Base-by-base conservation (phyloP, 2,329 filamentous ascomycete genomes). In the Ambrosiella beaveri region DNA sequence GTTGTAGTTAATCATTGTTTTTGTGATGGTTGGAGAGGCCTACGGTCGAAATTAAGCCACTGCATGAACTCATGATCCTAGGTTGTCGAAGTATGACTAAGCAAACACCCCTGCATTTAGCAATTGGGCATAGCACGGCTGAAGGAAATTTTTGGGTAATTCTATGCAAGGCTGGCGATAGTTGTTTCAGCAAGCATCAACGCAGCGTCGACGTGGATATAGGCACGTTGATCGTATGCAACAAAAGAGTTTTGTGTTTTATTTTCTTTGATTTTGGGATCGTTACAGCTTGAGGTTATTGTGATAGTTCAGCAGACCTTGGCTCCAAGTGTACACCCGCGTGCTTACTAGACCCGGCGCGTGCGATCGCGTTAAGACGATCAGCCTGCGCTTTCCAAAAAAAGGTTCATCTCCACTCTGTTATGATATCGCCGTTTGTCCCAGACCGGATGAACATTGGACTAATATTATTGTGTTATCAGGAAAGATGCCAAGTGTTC, bases 401-500 rank as follows among this genome's bases (percentile, higher is more conserved):
- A 45, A 54, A 41, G 27, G 53, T 52, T 56, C 36, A 38, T 59
- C 6, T 17, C 45, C 12, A n/a, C 47, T 27, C 51, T 9, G n/a
- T 53, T 40, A 44, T 51, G 13, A 12, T 7, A 11, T 41, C 7
- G 15, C 7, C 2, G 7, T 13, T 17, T 54, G 52, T 9, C 17
- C 11, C 8, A 7, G 37, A 54, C n/a, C 15, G 27, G 19, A 54
- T 41, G 38, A 41, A 12, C 17, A 15, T 41, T 19, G 11, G 17
- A 41, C 52, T 54, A 54, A 54, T n/a, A 12, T 17, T 9, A 12
- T 9, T 12, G 12, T 40, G 7, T 15, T 13, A 50, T 35, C 35
- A 51, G 61, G 62, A 65, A 69, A 64, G 59, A 80, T 80, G 77
- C 77, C 76, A 63, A 72, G 69, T 63, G 72, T 74, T 64, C 72